These are phyloP conservation scores for Obelidium mucronatum DNA, from an alignment of 192 early-diverging fungal species.

Conservation along the genomic window DNA sequence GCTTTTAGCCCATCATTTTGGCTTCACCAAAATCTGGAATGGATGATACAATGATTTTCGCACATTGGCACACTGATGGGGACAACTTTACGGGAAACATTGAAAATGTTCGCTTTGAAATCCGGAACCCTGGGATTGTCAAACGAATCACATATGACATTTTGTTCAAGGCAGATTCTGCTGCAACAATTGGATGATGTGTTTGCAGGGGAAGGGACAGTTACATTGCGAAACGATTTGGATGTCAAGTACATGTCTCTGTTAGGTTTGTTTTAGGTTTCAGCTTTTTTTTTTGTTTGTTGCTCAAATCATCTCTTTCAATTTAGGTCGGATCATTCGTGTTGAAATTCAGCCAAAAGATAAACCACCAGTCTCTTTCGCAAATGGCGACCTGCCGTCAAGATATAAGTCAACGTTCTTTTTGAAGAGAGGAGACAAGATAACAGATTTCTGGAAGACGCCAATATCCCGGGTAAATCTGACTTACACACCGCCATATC, in stretches of 20 bases:
- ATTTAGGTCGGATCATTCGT: constrained; percentile 16
- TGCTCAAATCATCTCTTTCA: neutral
- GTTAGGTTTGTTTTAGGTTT: constrained; percentile 21
- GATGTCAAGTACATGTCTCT: constrained; percentile 43
- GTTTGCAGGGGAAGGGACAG: constrained; percentile 48
- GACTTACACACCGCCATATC: constrained; percentile 37
- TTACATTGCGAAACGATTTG: constrained; percentile 51
- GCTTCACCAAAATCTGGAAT: constrained; percentile 8
- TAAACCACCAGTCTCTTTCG: neutral
- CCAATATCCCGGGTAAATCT: constrained; percentile 17
- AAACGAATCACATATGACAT: constrained; percentile 39
- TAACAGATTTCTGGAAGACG: constrained; percentile 37
- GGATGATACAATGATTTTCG: constrained; percentile 32
- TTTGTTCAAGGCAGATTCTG: constrained; percentile 36
- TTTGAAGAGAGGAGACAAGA: constrained; percentile 33
- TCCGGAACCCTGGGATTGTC: constrained; percentile 7
- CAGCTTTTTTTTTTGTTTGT: too few relatives aligned
- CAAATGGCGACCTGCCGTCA: constrained; percentile 40
- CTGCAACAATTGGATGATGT: constrained; percentile 52
- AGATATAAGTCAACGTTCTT: constrained; percentile 41
- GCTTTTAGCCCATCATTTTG: constrained; percentile 24
- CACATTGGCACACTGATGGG: constrained; percentile 55
- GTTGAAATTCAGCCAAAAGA: constrained; percentile 31
- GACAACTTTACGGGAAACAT: constrained; percentile 49
- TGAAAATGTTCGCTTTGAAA: constrained; percentile 33